These are phyloP conservation scores for Blastobotrys indianensis DNA, from an alignment of 1,139 yeast genomes.

Conservation along the genomic window DNA sequence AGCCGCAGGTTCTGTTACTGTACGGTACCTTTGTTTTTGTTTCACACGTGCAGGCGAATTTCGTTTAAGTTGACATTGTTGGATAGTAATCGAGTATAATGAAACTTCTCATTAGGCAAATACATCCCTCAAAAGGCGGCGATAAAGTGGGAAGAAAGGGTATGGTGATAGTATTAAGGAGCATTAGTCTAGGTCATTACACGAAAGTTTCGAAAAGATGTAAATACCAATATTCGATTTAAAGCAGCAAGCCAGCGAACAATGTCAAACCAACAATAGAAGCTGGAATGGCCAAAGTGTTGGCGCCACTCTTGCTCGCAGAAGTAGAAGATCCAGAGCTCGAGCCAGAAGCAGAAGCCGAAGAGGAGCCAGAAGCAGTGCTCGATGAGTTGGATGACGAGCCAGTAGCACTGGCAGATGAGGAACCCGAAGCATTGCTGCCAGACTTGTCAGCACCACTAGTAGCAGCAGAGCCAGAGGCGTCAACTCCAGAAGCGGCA, in stretches of 20 bases:
- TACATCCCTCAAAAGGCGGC: too few relatives aligned
- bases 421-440: not conserved
- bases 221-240: not conserved
- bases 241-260: not conserved
- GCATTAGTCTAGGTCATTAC: too few relatives aligned
- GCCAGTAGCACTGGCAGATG: conserved; percentile 1
- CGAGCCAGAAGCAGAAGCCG: not conserved
- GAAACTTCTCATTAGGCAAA: too few relatives aligned
- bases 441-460: conserved; percentile 1
- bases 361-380: not conserved
- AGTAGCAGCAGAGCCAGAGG: not conserved
- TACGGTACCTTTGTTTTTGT: too few relatives aligned
- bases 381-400: not conserved
- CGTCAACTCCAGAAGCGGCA: not conserved
- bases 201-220: too few relatives aligned
- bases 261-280: conserved; percentile 1
- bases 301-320: conserved; percentile 3
- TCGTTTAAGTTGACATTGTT: too few relatives aligned
- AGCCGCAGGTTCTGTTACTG: too few relatives aligned
- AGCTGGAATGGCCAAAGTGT: not conserved
- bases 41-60: too few relatives aligned
- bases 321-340: conserved; percentile 8
- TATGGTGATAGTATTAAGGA: too few relatives aligned
- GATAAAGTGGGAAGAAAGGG: too few relatives aligned
- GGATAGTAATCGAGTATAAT: too few relatives aligned